Percentiles rank a stretch among this genome's conserved stretches.
phyloP scores from a whole-genome alignment of 768 basidiomycete species.

The Pleurotus citrinopileatus region DNA sequence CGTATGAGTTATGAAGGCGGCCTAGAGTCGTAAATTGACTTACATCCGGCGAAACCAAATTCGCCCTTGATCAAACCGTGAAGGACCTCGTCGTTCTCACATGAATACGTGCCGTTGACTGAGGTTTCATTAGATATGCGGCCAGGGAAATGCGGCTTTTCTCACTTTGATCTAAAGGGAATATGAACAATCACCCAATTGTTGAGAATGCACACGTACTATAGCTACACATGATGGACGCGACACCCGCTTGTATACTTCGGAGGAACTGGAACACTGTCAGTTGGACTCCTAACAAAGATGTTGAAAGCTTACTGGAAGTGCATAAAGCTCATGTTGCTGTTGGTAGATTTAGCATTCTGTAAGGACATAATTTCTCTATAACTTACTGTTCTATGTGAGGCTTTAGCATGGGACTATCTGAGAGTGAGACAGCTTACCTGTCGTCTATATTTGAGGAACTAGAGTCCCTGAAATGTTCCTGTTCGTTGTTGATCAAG shows the following conservation, averaged over 20 bases:
- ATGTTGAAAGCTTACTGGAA: conserved; percentile 44
- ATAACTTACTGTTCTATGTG: conserved; percentile 29
- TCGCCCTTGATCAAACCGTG: conserved; percentile 66
- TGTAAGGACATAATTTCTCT: neutral
- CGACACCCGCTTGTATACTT: conserved; percentile 62
- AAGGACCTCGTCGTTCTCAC: conserved; percentile 58
- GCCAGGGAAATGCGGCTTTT: neutral
- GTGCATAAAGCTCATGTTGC: conserved; percentile 57
- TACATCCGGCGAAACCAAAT: conserved; percentile 65
- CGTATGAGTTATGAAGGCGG: neutral
- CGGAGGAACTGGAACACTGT: conserved; percentile 59
- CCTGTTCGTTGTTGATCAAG: conserved; percentile 47
- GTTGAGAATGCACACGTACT: too few species aligned
- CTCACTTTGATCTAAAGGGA: conserved; percentile 31
- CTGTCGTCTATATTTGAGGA: conserved; percentile 43
- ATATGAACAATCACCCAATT: too few species aligned
- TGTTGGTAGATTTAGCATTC: conserved; percentile 8
- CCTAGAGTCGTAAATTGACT: conserved; percentile 16
- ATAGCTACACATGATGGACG: conserved; percentile 67
- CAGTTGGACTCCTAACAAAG: too few species aligned
- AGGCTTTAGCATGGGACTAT: too few species aligned
- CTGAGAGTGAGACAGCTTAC: conserved; percentile 18
- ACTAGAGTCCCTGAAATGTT: conserved; percentile 40
- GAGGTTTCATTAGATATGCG: neutral
- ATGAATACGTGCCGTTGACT: conserved; percentile 60